A percentile compares a stretch with the other conserved stretches of the same genome.
These are phyloP conservation scores for Backusella westeae DNA, from an alignment of 192 early-diverging fungal genomes.

Conservation along the genomic window DNA sequence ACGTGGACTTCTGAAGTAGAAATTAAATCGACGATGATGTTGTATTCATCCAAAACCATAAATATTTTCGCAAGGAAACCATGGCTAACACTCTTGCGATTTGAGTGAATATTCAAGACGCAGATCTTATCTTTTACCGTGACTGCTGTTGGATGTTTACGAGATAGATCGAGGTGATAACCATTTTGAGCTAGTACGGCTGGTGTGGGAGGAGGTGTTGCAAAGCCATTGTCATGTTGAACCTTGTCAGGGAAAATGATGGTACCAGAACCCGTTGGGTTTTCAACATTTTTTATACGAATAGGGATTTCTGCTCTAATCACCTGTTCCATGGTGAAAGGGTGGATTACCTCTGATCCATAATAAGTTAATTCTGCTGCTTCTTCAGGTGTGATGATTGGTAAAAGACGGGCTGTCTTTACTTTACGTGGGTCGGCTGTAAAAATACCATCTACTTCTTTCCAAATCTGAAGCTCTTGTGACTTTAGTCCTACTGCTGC, in stretches of 20 bases:
- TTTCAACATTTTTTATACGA: conserved; percentile 92
- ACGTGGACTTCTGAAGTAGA: conserved; percentile 85
- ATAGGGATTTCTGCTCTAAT: conserved; percentile 90
- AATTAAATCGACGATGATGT: conserved; percentile 84
- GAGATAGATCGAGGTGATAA: conserved; percentile 52
- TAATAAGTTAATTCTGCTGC: conserved; percentile 94
- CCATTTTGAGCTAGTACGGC: conserved; percentile 57
- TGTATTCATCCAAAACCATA: conserved; percentile 71
- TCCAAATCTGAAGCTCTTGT: conserved; percentile 92
- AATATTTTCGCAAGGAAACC: conserved; percentile 93
- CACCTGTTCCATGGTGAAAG: conserved; percentile 96
- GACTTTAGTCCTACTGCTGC: conserved; percentile 78
- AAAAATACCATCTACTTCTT: conserved; percentile 96
- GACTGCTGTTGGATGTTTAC: conserved; percentile 79
- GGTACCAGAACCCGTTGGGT: conserved; percentile 80
- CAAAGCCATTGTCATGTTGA: neutral
- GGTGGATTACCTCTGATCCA: conserved; percentile 85
- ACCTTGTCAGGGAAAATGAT: conserved; percentile 74
- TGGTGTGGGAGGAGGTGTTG: conserved; percentile 45
- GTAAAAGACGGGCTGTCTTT: conserved; percentile 68
- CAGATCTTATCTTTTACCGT: conserved; percentile 90
- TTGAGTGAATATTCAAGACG: conserved; percentile 91
- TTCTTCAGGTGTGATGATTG: conserved; percentile 87
- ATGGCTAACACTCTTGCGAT: conserved; percentile 84
- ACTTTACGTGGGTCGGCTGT: conserved; percentile 95